phyloP scores from a whole-genome alignment of 805 yeast species.

The Barnettozyma vustinii region DNA sequence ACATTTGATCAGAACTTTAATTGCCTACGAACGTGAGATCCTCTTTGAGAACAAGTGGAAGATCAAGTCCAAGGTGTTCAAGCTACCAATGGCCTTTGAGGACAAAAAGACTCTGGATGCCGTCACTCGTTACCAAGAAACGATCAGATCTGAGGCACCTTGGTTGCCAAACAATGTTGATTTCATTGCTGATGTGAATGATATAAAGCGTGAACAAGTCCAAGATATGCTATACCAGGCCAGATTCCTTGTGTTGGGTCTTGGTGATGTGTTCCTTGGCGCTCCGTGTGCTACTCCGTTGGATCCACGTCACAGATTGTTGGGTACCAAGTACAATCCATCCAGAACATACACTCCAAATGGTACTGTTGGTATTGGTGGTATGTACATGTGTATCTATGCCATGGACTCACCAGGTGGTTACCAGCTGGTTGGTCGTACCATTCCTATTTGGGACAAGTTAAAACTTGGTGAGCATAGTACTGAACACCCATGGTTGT shows the following conservation, averaged over 20 bases:
- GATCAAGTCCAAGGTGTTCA: slow-evolving; percentile 75
- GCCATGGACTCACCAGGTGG: slow-evolving; percentile 98
- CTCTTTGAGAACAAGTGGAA: slow-evolving; percentile 76
- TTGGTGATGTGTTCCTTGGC: slow-evolving; percentile 96
- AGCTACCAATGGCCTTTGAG: slow-evolving; percentile 94
- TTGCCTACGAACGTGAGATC: slow-evolving; percentile 73
- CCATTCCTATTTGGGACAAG: slow-evolving; percentile 97
- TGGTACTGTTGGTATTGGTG: slow-evolving; percentile 97
- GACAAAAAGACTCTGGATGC: slow-evolving; percentile 86
- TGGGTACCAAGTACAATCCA: slow-evolving; percentile 94
- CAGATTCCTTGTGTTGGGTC: slow-evolving; percentile 84
- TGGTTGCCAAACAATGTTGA: slow-evolving; percentile 98
- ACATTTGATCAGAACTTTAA: slow-evolving; percentile 54
- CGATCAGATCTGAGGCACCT: slow-evolving; percentile 89
- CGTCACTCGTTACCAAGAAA: slow-evolving; percentile 86
- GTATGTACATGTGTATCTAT: slow-evolving; percentile 98
- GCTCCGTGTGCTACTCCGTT: slow-evolving; percentile 99
- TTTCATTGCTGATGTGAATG: slow-evolving; percentile 86
- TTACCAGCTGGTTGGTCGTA: slow-evolving; percentile 92
- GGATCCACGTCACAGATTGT: slow-evolving; percentile 89
- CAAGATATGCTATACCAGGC: slow-evolving; percentile 85
- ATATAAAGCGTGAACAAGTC: slow-evolving; percentile 68
- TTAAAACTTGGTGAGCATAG: slow-evolving; percentile 67
- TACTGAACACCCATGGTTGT: slow-evolving; percentile 75
- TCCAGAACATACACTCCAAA: slow-evolving; percentile 94